Evolutionary conservation across 2,329 filamentous ascomycete genomes (phyloP).

Genomic region (Trichoderma semiorbis): DNA sequence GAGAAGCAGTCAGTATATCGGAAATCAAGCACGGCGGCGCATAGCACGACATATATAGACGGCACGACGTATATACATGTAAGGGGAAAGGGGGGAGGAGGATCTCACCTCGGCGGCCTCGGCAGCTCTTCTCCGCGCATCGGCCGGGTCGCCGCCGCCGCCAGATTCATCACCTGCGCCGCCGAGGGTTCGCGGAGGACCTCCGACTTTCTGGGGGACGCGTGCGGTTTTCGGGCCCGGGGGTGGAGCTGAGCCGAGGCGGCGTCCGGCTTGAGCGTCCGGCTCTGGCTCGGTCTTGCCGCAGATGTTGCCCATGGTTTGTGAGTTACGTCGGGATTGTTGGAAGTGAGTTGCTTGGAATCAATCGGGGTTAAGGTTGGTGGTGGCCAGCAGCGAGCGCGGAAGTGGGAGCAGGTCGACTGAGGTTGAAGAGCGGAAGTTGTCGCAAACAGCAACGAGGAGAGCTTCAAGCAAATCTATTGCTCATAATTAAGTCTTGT

Average conservation of each 20-base stretch:
- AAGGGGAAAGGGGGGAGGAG: background rate
- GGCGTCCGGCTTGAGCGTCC: constrained; percentile 70
- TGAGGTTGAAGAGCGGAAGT: background rate
- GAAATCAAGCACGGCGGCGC: background rate
- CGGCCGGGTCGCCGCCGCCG: constrained; percentile 38
- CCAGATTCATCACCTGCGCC: constrained; percentile 31
- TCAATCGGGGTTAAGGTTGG: background rate
- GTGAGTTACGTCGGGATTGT: background rate
- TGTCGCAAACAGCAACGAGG: background rate
- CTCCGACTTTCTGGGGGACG: constrained; percentile 52
- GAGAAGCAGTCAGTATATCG: background rate
- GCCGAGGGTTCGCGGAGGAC: constrained; percentile 62
- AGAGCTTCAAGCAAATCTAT: background rate
- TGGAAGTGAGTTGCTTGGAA: background rate
- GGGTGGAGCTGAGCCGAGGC: constrained; percentile 56
- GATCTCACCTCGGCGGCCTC: constrained; percentile 74
- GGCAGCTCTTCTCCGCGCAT: constrained; percentile 71
- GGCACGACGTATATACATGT: too few relatives aligned
- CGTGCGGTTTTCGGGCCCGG: constrained; percentile 47
- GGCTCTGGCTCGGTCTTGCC: constrained; percentile 67
- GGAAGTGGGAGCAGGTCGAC: background rate
- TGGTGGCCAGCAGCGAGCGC: background rate
- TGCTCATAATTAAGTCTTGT: background rate
- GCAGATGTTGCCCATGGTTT: constrained; percentile 81
- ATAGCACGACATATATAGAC: background rate